These are phyloP conservation scores for Pleodorina starrii DNA, from an alignment of 139 green algal genomes.

Conservation along the genomic window DNA sequence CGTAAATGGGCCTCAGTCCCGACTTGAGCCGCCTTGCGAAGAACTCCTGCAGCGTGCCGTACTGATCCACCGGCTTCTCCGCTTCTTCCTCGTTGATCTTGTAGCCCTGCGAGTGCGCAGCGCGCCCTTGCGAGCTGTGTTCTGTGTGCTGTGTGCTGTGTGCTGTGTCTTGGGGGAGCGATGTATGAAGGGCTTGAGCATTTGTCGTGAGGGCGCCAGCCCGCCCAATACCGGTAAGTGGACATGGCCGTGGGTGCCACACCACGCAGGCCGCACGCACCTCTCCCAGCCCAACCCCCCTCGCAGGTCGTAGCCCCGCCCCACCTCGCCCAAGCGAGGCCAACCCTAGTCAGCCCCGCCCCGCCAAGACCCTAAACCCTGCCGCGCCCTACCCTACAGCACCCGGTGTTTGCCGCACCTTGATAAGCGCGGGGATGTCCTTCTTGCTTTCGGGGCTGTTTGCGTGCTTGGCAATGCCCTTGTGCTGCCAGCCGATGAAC, in stretches of 20 bases:
- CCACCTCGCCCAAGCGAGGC: too few relatives aligned
- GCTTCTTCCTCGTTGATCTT: slow-evolving; percentile 57
- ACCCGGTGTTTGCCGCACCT: neutral
- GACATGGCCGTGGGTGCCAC: too few relatives aligned
- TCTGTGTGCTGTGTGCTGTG: neutral
- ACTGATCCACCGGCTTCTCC: slow-evolving; percentile 64
- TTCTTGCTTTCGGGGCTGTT: slow-evolving; percentile 55
- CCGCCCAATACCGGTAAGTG: too few relatives aligned
- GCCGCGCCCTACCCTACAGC: too few relatives aligned
- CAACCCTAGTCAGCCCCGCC: too few relatives aligned
- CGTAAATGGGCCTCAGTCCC: slow-evolving; percentile 51
- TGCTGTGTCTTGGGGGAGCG: neutral
- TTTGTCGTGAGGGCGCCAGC: too few relatives aligned
- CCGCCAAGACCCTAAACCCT: too few relatives aligned
- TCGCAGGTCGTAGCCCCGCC: too few relatives aligned
- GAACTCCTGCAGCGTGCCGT: slow-evolving; percentile 79
- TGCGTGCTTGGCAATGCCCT: slow-evolving; percentile 38
- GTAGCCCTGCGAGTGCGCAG: too few relatives aligned
- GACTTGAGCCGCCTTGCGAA: slow-evolving; percentile 77
- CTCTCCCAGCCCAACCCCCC: too few relatives aligned
- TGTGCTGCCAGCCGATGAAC: slow-evolving; percentile 55
- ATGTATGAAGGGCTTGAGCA: neutral
- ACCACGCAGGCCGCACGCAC: too few relatives aligned
- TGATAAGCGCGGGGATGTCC: slow-evolving; percentile 31
- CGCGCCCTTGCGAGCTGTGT: too few relatives aligned